A percentile compares a stretch with the other conserved stretches of the same genome.
Conservation (phyloP, 495 filamentous ascomycete species). For the Xylaria acuta region DNA sequence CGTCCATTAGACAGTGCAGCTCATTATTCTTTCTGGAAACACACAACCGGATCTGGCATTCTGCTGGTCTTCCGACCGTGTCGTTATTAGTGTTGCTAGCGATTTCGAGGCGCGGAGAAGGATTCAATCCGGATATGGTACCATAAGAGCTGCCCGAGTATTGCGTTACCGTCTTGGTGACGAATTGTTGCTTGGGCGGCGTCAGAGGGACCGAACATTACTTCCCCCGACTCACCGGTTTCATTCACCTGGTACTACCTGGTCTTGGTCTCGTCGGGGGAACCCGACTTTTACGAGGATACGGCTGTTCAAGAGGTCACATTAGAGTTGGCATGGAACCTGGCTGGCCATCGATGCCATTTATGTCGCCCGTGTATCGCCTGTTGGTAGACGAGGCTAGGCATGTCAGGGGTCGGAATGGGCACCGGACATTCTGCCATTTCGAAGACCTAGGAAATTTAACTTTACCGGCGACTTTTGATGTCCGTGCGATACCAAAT, state of each 20-base stretch:
- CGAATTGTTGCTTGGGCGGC: slow-evolving; percentile 77
- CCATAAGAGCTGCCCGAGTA: slow-evolving; percentile 93
- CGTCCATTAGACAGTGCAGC: slow-evolving; percentile 89
- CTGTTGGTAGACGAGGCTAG: not conserved
- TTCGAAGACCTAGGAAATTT: not conserved
- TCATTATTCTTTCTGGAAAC: slow-evolving; percentile 61
- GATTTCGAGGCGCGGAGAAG: slow-evolving; percentile 87
- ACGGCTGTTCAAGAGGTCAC: not conserved
- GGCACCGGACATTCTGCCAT: not conserved
- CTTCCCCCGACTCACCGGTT: not conserved
- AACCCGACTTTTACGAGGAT: not conserved
- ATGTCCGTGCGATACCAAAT: not conserved
- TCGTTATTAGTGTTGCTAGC: slow-evolving; percentile 72
- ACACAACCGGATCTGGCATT: slow-evolving; percentile 66
- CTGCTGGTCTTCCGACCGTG: slow-evolving; percentile 66
- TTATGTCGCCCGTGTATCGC: not conserved
- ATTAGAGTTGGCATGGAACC: not conserved
- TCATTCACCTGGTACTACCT: not conserved
- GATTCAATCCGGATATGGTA: slow-evolving; percentile 62
- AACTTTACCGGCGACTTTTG: not conserved
- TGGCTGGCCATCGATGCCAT: not conserved
- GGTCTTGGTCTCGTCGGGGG: not conserved
- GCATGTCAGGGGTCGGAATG: not conserved
- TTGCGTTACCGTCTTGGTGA: slow-evolving; percentile 48
- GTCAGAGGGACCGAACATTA: slow-evolving; percentile 86